Conservation (phyloP, 345 rosid species). For the Citrus sp. region DNA sequence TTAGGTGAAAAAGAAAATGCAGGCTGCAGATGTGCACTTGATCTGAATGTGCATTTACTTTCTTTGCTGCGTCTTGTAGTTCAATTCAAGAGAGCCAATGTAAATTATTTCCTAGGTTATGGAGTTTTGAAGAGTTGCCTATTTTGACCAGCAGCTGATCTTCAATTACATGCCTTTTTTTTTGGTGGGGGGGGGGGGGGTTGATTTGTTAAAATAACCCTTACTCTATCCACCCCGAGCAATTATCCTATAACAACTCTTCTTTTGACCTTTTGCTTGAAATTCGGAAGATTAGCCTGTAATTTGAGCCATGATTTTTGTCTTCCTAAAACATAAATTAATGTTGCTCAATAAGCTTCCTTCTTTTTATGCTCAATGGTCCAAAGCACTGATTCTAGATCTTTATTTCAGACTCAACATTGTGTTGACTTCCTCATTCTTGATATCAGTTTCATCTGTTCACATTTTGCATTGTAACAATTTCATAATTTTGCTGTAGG, state of each 20-base stretch:
- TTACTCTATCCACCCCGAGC: too few relatives aligned
- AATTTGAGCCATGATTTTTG: not conserved
- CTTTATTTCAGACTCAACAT: not conserved
- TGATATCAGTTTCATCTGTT: not conserved
- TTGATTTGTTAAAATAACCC: not conserved
- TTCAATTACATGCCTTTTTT: not conserved
- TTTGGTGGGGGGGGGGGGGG: too few relatives aligned
- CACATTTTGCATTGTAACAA: not conserved
- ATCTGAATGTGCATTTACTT: not conserved
- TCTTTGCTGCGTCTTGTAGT: not conserved
- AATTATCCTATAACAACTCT: not conserved
- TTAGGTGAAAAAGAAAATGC: not conserved
- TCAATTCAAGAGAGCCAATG: not conserved
- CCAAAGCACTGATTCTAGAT: not conserved
- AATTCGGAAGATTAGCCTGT: not conserved
- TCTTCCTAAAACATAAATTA: not conserved
- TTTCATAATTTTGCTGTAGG: slow-evolving; percentile 29
- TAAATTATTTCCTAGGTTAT: not conserved
- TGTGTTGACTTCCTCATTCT: not conserved
- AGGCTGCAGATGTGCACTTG: not conserved
- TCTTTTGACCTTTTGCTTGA: not conserved
- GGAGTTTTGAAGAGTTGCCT: not conserved
- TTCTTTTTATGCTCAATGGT: not conserved
- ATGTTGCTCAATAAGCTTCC: not conserved
- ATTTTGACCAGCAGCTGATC: not conserved